These are phyloP conservation scores for Ascochyta lentis DNA, from an alignment of 2,329 filamentous ascomycete species.

Conservation along the genomic window DNA sequence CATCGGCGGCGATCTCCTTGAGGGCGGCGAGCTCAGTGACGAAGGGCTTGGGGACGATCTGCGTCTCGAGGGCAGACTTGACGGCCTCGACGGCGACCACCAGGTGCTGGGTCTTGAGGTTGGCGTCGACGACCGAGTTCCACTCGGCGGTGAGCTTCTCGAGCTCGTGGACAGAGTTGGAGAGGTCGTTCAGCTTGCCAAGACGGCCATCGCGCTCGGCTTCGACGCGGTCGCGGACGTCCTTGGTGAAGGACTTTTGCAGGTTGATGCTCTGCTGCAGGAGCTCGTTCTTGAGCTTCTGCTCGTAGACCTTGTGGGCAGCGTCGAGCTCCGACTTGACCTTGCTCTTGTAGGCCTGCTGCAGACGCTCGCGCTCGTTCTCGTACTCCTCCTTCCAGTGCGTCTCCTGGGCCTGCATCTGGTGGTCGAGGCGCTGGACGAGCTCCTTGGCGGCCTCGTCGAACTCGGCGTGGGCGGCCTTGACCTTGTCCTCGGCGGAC, in stretches of 20 bases:
- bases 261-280: constrained; percentile 89
- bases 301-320: constrained; percentile 79
- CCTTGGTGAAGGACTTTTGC: constrained; percentile 81
- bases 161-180: constrained; percentile 77
- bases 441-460: constrained; percentile 86
- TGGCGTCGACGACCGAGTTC: constrained; percentile 89
- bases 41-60: constrained; percentile 80
- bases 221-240: constrained; percentile 84
- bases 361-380: constrained; percentile 80
- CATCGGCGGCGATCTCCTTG: constrained; percentile 86
- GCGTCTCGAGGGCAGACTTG: constrained; percentile 78
- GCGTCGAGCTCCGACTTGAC: constrained; percentile 80
- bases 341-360: constrained; percentile 78
- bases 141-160: constrained; percentile 87
- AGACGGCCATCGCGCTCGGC: constrained; percentile 85
- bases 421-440: constrained; percentile 83
- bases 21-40: constrained; percentile 91
- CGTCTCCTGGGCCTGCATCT: constrained; percentile 80
- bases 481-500: constrained; percentile 76
- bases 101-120: constrained; percentile 92
- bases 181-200: constrained; percentile 82
- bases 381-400: constrained; percentile 90
- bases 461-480: constrained; percentile 75
- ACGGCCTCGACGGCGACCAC: constrained; percentile 96
- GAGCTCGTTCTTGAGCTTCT: constrained; percentile 82